Evolutionary conservation across 2,329 filamentous ascomycete genomes (phyloP).

Genomic region (Huntiella decipiens): DNA sequence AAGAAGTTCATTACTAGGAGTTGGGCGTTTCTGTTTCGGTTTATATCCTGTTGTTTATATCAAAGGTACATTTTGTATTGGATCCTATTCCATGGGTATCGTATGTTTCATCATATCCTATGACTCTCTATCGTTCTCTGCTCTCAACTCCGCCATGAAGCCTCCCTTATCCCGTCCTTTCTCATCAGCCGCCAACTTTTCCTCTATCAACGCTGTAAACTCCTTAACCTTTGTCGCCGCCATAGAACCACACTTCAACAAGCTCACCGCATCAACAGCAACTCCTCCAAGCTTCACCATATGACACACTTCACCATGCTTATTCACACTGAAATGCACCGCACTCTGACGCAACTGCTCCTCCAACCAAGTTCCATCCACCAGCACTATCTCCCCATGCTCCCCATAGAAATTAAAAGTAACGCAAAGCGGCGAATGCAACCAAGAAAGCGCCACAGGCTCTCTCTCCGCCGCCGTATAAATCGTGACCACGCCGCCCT

Average conservation of each 20-base stretch:
- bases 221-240: constrained; percentile 67
- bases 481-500: constrained; percentile 67
- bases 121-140: constrained; percentile 54
- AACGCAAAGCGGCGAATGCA: constrained; percentile 81
- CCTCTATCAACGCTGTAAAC: constrained; percentile 54
- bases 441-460: constrained; percentile 72
- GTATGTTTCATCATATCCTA: constrained; percentile 4
- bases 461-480: constrained; percentile 74
- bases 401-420: constrained; percentile 66
- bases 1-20: neutral
- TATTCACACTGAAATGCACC: constrained; percentile 71
- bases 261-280: constrained; percentile 56
- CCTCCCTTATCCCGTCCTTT: constrained; percentile 63
- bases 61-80: constrained; percentile 1
- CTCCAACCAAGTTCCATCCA: constrained; percentile 57
- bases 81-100: constrained; percentile 8
- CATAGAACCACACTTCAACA: constrained; percentile 57
- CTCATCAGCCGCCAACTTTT: constrained; percentile 56
- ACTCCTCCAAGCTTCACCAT: constrained; percentile 77
- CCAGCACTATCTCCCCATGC: constrained; percentile 43
- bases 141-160: constrained; percentile 55
- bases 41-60: constrained; percentile 4
- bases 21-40: constrained; percentile 2
- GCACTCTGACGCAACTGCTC: constrained; percentile 57
- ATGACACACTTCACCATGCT: constrained; percentile 77